phyloP scores from a whole-genome alignment of 2,329 filamentous ascomycete species.

The Exophiala bonariae region DNA sequence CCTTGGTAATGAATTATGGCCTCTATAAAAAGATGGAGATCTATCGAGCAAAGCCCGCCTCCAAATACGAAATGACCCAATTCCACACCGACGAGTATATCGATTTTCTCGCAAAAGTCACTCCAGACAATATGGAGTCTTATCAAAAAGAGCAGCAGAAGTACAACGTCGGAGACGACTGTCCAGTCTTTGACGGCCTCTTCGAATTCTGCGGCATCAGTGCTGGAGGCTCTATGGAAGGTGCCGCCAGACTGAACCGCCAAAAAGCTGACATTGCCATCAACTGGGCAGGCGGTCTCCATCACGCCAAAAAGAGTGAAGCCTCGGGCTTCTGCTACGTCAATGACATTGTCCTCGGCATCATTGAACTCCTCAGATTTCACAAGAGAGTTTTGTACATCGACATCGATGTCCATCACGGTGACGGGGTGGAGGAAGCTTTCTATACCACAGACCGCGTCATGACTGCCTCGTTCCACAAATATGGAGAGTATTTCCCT shows the following conservation, averaged over 20 bases:
- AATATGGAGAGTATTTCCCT: conserved; percentile 72
- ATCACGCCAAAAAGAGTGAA: conserved; percentile 94
- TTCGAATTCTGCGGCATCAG: conserved; percentile 72
- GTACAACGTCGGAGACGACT: conserved; percentile 67
- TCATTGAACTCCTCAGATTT: conserved; percentile 64
- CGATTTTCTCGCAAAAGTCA: conserved; percentile 79
- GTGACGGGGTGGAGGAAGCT: conserved; percentile 69
- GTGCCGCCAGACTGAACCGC: conserved; percentile 66
- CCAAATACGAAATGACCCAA: conserved; percentile 70
- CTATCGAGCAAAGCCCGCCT: conserved; percentile 75
- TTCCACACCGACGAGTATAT: conserved; percentile 75
- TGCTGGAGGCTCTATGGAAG: conserved; percentile 70
- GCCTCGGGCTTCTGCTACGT: conserved; percentile 98
- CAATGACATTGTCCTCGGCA: conserved; percentile 73
- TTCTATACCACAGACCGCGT: conserved; percentile 72
- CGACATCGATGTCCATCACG: conserved; percentile 68
- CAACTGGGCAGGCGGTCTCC: conserved; percentile 94
- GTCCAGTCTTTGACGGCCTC: conserved; percentile 67
- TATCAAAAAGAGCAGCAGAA: conserved; percentile 87
- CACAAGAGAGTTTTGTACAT: conserved; percentile 66
- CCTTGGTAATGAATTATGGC: conserved; percentile 70
- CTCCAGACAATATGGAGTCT: conserved; percentile 96
- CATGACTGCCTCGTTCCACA: conserved; percentile 72
- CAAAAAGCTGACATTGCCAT: conserved; percentile 67
- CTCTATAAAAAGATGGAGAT: conserved; percentile 75